These are phyloP conservation scores for Colletotrichum endophyticum DNA, from an alignment of 2,329 filamentous ascomycete species.

Conservation along the genomic window DNA sequence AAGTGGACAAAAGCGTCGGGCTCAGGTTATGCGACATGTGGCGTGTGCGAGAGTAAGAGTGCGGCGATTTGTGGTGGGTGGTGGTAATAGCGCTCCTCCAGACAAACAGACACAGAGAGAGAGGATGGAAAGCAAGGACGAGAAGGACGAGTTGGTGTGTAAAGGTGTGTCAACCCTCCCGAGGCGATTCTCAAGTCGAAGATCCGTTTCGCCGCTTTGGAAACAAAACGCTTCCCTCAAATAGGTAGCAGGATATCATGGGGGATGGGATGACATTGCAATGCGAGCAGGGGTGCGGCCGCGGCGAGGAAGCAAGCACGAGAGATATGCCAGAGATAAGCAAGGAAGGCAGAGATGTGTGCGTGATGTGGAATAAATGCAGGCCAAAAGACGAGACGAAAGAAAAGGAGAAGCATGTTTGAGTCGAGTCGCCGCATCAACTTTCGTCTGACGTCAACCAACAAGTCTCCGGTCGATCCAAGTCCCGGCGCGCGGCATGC, in stretches of 20 bases:
- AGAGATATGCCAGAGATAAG: background rate
- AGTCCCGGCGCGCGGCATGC: background rate
- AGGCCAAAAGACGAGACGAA: background rate
- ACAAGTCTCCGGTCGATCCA: background rate
- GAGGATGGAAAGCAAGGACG: background rate
- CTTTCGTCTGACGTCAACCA: constrained; percentile 16
- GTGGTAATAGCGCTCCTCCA: background rate
- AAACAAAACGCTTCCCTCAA: constrained; percentile 8
- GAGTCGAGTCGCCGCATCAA: constrained; percentile 7
- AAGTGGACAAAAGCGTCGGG: background rate
- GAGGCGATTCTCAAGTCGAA: background rate
- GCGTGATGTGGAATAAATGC: background rate
- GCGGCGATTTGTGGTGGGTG: background rate
- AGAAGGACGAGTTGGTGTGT: background rate
- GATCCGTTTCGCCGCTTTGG: constrained; percentile 11
- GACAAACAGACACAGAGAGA: background rate
- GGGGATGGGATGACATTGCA: constrained; percentile 9
- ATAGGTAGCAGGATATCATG: background rate
- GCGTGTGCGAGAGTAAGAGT: background rate
- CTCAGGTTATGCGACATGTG: background rate
- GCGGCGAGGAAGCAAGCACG: background rate
- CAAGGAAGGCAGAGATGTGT: background rate
- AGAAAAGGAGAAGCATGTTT: background rate
- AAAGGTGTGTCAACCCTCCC: background rate
- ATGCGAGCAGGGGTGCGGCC: background rate